Evolutionary conservation across 257 asterid species (phyloP), one percentile per base, ranked within the genome.

Genomic region (Penstemon barbatus): DNA sequence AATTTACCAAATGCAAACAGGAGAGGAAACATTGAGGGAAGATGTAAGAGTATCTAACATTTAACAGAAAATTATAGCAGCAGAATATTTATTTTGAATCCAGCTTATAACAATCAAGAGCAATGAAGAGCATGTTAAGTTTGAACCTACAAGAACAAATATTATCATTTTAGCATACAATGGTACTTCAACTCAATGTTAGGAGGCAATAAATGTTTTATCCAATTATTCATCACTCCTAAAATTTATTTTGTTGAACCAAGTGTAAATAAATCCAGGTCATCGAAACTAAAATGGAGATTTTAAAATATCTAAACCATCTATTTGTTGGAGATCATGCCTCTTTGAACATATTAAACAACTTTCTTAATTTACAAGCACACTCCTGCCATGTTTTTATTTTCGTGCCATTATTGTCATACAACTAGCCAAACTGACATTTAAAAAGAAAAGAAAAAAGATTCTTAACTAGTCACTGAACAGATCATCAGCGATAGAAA

Each of bases 21-120:
- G 11, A 61, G 10, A 61, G 9, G 67, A 66, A 62, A 36, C n/a
- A 63, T 68, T 75, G 58, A 57, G 44, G 41, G 71, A 13, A 15
- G 15, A 68, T 63, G 2, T 42, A 53, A 43, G 41, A 43, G 33
- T 25, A 64, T 57, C 49, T 59, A 68, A 50, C 3, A 15, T 38
- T 71, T 42, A 70, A 68, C 56, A 41, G 53, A 42, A 61, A 63
- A 74, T 5, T 5, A 56, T 5, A 58, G 48, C 52, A 50, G 52
- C 7, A 5, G 36, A 43, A 50, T 12, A 38, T 7, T 33, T 15
- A 49, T 11, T 52, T 5, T 25, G 50, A 55, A 65, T 42, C 68
- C 72, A 33, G 61, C 25, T 44, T 61, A 43, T 15, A 52, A 39
- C 45, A 18, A 63, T 39, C 15, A 66, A 66, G 13, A 55, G 68